Conservation (phyloP, 352 stramenopile genomes). For the Blastocystis sp. region DNA sequence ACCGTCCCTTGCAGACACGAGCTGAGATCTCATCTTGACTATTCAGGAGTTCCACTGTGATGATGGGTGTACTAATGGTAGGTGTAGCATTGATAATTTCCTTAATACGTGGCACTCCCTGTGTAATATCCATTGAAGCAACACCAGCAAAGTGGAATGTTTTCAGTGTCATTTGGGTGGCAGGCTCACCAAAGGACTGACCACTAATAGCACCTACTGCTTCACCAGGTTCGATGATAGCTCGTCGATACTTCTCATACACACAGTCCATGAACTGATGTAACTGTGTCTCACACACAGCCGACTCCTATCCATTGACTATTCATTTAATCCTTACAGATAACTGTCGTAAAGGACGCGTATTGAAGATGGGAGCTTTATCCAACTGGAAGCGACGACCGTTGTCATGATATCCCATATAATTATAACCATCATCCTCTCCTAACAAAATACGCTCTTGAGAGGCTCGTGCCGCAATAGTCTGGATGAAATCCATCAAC, state of each 20-base stretch:
- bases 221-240: constrained; percentile 86
- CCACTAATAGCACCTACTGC: constrained; percentile 92
- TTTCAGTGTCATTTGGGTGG: constrained; percentile 92
- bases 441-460: constrained; percentile 11
- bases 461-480: constrained; percentile 3
- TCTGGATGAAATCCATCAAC: constrained; percentile 79
- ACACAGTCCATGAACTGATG: constrained; percentile 72
- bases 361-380: background rate
- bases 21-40: constrained; percentile 86
- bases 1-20: constrained; percentile 94
- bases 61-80: constrained; percentile 97
- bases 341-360: background rate
- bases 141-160: constrained; percentile 99
- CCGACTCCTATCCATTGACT: background rate
- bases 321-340: background rate
- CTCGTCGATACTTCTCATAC: constrained; percentile 76
- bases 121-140: constrained; percentile 98
- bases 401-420: background rate
- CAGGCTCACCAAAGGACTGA: constrained; percentile 92
- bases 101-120: constrained; percentile 96
- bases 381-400: background rate
- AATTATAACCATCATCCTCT: constrained; percentile 48
- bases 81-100: constrained; percentile 88
- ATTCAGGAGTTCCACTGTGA: constrained; percentile 86
- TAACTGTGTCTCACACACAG: constrained; percentile 66